Conservation (phyloP, 164 flowering plant species). For the Buxus sempervirens region DNA sequence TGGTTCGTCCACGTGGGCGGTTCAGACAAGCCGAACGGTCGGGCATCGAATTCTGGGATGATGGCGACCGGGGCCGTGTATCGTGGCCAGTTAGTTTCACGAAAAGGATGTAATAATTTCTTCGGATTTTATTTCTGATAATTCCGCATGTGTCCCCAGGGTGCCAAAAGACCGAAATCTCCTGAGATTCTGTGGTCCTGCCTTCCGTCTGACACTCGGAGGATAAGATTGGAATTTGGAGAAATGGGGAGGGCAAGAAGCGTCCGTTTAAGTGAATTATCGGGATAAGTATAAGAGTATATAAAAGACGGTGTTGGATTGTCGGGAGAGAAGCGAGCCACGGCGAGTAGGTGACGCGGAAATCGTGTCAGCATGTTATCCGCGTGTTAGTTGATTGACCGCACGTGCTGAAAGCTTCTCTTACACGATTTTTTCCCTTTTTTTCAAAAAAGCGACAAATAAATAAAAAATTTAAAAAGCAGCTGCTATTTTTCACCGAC, state of each 20-base stretch:
- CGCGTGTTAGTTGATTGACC: neutral
- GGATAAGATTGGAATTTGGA: too few species aligned
- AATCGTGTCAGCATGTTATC: neutral
- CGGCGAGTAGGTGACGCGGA: constrained; percentile 1
- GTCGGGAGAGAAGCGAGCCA: constrained; percentile 1
- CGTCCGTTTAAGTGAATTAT: too few species aligned
- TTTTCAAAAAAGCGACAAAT: too few species aligned
- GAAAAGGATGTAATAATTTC: constrained; percentile 9
- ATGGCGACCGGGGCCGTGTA: constrained; percentile 27
- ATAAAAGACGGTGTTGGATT: neutral
- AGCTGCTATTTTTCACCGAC: too few species aligned
- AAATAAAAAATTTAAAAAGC: too few species aligned
- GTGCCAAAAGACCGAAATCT: neutral
- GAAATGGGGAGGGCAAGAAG: too few species aligned
- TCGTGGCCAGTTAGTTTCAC: constrained; percentile 13
- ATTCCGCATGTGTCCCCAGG: neutral
- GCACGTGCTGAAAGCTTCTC: neutral
- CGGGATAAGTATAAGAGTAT: too few species aligned
- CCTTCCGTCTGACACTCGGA: too few species aligned
- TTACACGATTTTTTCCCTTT: neutral
- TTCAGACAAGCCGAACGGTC: constrained; percentile 3
- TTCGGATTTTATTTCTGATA: constrained; percentile 1
- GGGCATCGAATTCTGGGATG: constrained; percentile 13
- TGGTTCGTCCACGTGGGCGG: neutral
- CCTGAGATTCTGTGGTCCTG: too few species aligned